A percentile compares a stretch with the other conserved stretches of the same genome.
These are phyloP conservation scores for Mucor velutinosus DNA, from an alignment of 371 early-diverging fungal species.

Conservation along the genomic window DNA sequence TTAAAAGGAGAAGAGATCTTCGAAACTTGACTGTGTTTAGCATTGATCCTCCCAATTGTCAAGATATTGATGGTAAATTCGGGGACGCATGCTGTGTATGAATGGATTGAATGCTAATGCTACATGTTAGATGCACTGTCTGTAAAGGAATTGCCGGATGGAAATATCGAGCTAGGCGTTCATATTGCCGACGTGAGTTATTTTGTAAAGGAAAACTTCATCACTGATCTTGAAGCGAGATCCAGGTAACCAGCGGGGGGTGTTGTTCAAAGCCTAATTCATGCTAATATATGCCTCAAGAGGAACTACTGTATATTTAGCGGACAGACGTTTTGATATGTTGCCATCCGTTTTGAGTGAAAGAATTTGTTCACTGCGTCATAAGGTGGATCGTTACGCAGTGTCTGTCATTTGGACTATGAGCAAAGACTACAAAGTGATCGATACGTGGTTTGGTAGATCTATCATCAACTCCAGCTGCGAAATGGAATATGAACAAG, in stretches of 20 bases:
- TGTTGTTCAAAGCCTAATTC: neutral
- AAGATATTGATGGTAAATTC: slow-evolving; percentile 80
- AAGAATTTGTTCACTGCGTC: slow-evolving; percentile 82
- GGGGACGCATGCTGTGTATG: neutral
- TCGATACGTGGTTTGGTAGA: slow-evolving; percentile 75
- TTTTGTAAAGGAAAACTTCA: slow-evolving; percentile 80
- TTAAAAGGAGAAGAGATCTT: slow-evolving; percentile 58
- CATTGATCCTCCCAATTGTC: slow-evolving; percentile 93
- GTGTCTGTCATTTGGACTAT: slow-evolving; percentile 79
- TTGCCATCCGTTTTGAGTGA: slow-evolving; percentile 94
- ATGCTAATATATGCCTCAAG: slow-evolving; percentile 34
- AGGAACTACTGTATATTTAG: slow-evolving; percentile 95
- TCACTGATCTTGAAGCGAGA: slow-evolving; percentile 88
- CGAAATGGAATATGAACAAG: slow-evolving; percentile 93
- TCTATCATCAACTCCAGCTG: slow-evolving; percentile 81
- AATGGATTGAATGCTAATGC: neutral
- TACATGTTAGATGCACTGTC: slow-evolving; percentile 82
- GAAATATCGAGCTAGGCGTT: slow-evolving; percentile 80
- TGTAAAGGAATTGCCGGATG: slow-evolving; percentile 55
- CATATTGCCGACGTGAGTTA: slow-evolving; percentile 98
- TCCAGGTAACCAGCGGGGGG: slow-evolving; percentile 41
- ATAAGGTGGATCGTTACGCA: slow-evolving; percentile 80
- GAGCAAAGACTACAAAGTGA: slow-evolving; percentile 54
- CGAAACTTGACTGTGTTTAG: slow-evolving; percentile 56
- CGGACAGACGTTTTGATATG: slow-evolving; percentile 96